Evolutionary conservation across 306 rosid genomes (phyloP), one percentile per base, ranked within the genome.

Genomic region (Cicer arietinum): DNA sequence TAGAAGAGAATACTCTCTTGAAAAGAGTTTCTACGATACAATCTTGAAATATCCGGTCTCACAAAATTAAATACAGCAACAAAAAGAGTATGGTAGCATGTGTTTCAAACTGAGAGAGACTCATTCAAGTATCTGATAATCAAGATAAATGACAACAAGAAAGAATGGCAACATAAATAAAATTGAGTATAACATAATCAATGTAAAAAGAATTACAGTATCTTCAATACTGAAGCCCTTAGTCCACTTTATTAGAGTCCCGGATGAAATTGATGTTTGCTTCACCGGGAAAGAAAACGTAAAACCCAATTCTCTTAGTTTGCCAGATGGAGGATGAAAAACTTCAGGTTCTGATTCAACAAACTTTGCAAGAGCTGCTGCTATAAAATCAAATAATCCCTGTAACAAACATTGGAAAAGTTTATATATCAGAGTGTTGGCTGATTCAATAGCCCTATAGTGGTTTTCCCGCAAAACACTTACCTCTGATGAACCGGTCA

Each of bases 221-320:
- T 89, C 98, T 58, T 89, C 90, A 44, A 93, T 89, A 70, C 74
- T 85, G 89, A 93, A 93, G 69, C 98, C 98, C 80, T 93, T 93
- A 25, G 98, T 93, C 98, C 98, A 93, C 83, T 89, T 93, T 74
- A 93, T 88, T 77, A 93, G 92, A 58, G 83, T 85, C 66, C 98
- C 98, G 8, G 97, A 90, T 51, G 97, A 70, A 80, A 93, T 88
- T 37, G 97, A 90, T 51, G 87, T 77, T 82, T 93, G 98, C 86
- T 77, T 88, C 84, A 90, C 97, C 0, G 98, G 98, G 82, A 93
- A 93, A 10, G 98, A 93, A 84, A 93, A 93, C 43, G 98, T 93
- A 77, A 93, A 93, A 71, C 98, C 98, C 63, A 93, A 86, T 83
- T 93, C 98, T 86, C 98, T 89, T 84, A 89, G 97, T 68, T 90